A percentile compares a stretch with the other conserved stretches of the same genome.
These are phyloP conservation scores for Tylopilus balloui DNA, from an alignment of 768 basidiomycete species.

Conservation along the genomic window DNA sequence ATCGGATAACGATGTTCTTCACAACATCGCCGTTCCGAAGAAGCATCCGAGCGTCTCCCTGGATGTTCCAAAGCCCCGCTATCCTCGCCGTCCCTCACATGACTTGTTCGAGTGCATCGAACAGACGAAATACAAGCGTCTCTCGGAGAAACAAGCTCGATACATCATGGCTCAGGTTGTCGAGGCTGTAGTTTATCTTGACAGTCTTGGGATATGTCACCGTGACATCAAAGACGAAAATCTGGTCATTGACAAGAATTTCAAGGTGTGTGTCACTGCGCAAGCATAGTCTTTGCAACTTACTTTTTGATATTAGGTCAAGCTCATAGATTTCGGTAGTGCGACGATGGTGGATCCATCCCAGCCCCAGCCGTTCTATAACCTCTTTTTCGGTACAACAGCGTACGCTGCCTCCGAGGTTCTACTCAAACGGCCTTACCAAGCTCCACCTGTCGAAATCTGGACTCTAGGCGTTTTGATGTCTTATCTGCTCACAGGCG, in stretches of 20 bases:
- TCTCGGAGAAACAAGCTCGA: conserved; percentile 73
- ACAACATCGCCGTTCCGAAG: conserved; percentile 7
- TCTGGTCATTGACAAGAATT: conserved; percentile 67
- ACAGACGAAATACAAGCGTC: conserved; percentile 71
- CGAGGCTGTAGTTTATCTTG: conserved; percentile 76
- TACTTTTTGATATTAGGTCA: conserved; percentile 51
- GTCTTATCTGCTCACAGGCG: conserved; percentile 89
- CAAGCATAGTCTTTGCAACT: conserved; percentile 5
- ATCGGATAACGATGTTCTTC: conserved; percentile 7
- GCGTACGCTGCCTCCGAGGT: conserved; percentile 97
- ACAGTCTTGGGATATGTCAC: conserved; percentile 82
- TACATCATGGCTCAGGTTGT: conserved; percentile 87
- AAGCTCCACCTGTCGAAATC: conserved; percentile 90
- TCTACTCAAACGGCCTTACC: conserved; percentile 81
- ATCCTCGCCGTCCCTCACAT: conserved; percentile 73
- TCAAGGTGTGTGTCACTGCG: conserved; percentile 46
- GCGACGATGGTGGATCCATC: conserved; percentile 69
- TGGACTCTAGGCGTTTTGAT: conserved; percentile 96
- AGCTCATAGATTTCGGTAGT: conserved; percentile 94
- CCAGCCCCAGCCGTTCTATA: conserved; percentile 61
- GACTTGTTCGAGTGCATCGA: conserved; percentile 97
- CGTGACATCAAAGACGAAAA: conserved; percentile 99
- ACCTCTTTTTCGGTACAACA: conserved; percentile 86
- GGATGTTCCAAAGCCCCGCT: conserved; percentile 36
- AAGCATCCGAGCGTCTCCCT: conserved; percentile 8